Percentiles rank a stretch among this genome's conserved stretches.
phyloP scores from a whole-genome alignment of 2,329 filamentous ascomycete genomes.

The Coleophoma cylindrospora region DNA sequence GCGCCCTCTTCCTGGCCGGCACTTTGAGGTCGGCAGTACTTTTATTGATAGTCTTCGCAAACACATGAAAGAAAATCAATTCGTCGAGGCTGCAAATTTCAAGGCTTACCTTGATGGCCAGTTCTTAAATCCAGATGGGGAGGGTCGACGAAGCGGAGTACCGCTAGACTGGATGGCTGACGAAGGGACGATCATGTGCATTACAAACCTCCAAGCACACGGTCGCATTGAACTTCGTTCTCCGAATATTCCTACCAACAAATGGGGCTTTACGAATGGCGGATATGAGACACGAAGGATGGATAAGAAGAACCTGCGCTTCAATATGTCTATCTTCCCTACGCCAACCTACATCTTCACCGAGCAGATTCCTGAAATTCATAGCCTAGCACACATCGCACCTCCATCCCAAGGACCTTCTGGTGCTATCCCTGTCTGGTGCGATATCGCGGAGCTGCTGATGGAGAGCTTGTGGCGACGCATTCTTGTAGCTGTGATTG shows the following conservation, averaged over 20 bases:
- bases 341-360: slow-evolving; percentile 54
- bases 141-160: slow-evolving; percentile 19
- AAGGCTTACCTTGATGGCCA: slow-evolving; percentile 54
- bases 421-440: slow-evolving; percentile 64
- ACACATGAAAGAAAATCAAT: slow-evolving; percentile 47
- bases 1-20: slow-evolving; percentile 51
- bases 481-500: slow-evolving; percentile 56
- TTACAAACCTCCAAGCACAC: slow-evolving; percentile 59
- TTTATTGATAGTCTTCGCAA: slow-evolving; percentile 54
- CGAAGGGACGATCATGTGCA: slow-evolving; percentile 62
- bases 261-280: slow-evolving; percentile 65
- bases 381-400: slow-evolving; percentile 22
- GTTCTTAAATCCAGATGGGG: slow-evolving; percentile 33
- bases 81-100: slow-evolving; percentile 51
- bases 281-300: slow-evolving; percentile 68
- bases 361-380: slow-evolving; percentile 39
- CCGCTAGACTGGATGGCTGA: slow-evolving; percentile 49
- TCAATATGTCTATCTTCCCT: slow-evolving; percentile 54
- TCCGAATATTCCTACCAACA: slow-evolving; percentile 53
- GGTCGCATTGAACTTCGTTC: slow-evolving; percentile 50
- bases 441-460: slow-evolving; percentile 58
- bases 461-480: slow-evolving; percentile 60
- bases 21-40: slow-evolving; percentile 57
- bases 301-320: slow-evolving; percentile 60
- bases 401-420: slow-evolving; percentile 33